A percentile compares a stretch with the other conserved stretches of the same genome.
These are phyloP conservation scores for Phytopythium montanum DNA, from an alignment of 352 stramenopile species.

Conservation along the genomic window DNA sequence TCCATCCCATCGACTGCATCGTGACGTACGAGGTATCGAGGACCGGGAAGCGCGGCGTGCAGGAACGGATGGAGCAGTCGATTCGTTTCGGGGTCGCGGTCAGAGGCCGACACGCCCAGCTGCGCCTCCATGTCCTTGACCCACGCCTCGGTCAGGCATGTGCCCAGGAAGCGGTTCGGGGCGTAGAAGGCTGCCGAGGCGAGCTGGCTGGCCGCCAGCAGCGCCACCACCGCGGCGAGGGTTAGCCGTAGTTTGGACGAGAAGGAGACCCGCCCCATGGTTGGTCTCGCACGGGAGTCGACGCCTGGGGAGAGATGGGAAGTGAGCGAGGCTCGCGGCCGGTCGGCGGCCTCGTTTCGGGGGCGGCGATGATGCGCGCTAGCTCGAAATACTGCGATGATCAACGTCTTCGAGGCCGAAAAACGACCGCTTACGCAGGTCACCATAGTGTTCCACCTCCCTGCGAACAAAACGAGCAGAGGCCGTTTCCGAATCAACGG, in stretches of 20 bases:
- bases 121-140: constrained; percentile 14
- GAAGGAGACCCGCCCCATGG: constrained; percentile 12
- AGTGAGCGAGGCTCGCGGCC: not conserved
- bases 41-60: constrained; percentile 23
- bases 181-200: constrained; percentile 11
- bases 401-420: not conserved
- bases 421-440: not conserved
- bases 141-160: constrained; percentile 33
- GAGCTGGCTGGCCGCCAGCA: constrained; percentile 3
- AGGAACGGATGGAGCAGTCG: constrained; percentile 27
- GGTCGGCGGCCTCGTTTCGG: not conserved
- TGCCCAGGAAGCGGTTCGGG: constrained; percentile 38
- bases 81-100: constrained; percentile 18
- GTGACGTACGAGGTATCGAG: constrained; percentile 21
- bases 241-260: constrained; percentile 18
- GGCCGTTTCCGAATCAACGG: no score
- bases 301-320: not conserved
- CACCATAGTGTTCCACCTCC: no score
- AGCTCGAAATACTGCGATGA: not conserved
- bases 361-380: not conserved
- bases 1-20: constrained; percentile 11
- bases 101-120: constrained; percentile 20
- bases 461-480: no score
- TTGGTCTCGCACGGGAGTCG: not conserved
- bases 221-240: constrained; percentile 14